A percentile compares a stretch with the other conserved stretches of the same genome.
These are phyloP conservation scores for Prunus salicina DNA, from an alignment of 306 rosid species.

Conservation along the genomic window DNA sequence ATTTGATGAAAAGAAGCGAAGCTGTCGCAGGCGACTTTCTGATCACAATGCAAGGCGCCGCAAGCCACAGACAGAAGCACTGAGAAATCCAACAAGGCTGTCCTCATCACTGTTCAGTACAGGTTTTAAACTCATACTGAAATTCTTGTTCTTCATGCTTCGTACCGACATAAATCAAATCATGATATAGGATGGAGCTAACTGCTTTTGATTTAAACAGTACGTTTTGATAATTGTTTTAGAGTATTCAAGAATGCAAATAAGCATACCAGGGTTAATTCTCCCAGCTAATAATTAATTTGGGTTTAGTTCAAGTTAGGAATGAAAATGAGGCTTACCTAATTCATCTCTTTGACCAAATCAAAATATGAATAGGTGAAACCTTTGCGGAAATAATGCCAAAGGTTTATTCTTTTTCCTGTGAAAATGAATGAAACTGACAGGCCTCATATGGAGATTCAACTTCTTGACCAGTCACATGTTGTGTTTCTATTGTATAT, in stretches of 20 bases:
- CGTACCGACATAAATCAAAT: background rate
- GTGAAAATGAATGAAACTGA: background rate
- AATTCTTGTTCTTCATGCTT: background rate
- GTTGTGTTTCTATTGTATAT: background rate
- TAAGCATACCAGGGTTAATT: background rate
- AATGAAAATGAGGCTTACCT: background rate
- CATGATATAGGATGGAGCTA: background rate
- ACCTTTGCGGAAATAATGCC: background rate
- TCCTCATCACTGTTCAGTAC: conserved; percentile 62
- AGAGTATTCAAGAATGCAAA: background rate
- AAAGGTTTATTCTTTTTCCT: background rate
- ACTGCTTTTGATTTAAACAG: background rate
- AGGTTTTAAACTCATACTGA: background rate
- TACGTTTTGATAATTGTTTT: background rate
- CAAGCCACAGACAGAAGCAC: conserved; percentile 63
- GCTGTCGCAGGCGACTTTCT: conserved; percentile 90
- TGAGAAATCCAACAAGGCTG: conserved; percentile 47
- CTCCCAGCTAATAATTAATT: background rate
- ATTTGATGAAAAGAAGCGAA: conserved; percentile 88
- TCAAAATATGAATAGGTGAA: background rate
- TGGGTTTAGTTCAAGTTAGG: background rate
- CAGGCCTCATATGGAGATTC: background rate
- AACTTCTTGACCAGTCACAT: background rate
- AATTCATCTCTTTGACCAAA: background rate
- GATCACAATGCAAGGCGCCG: conserved; percentile 99